Percentiles rank a stretch among this genome's conserved stretches.
Evolutionary conservation across 108 stramenopile species (phyloP).

Genomic region (Skeletonema tropicum): DNA sequence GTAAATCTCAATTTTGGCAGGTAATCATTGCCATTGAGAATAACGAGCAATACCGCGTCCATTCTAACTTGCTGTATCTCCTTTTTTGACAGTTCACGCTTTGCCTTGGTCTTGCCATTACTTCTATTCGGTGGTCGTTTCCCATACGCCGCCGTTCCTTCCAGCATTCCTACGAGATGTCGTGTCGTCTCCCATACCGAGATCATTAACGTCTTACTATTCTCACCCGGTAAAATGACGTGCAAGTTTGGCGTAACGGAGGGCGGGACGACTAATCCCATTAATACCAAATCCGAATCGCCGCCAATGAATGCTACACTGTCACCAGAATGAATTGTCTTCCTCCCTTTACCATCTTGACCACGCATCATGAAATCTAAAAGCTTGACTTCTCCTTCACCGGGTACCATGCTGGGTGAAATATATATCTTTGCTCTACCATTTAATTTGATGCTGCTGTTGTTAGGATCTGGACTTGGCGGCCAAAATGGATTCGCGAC

Average conservation of each 20-base stretch:
- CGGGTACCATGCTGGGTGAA: slow-evolving; percentile 72
- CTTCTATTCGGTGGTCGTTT: neutral
- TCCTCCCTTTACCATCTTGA: slow-evolving; percentile 1
- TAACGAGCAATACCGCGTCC: slow-evolving; percentile 78
- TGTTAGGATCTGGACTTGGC: neutral
- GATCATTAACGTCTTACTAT: slow-evolving; percentile 43
- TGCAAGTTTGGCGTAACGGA: slow-evolving; percentile 80
- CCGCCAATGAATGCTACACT: slow-evolving; percentile 82
- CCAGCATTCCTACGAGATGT: slow-evolving; percentile 42
- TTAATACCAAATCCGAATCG: slow-evolving; percentile 89
- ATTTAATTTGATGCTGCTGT: neutral
- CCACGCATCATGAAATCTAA: slow-evolving; percentile 77
- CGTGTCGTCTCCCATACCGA: slow-evolving; percentile 79
- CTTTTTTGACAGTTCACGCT: neutral
- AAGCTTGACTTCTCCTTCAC: slow-evolving; percentile 93
- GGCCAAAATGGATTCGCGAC: slow-evolving; percentile 43
- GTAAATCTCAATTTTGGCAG: slow-evolving; percentile 67
- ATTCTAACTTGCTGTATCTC: slow-evolving; percentile 52
- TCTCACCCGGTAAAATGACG: slow-evolving; percentile 64
- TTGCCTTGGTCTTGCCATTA: neutral
- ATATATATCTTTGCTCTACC: slow-evolving; percentile 68
- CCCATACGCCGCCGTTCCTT: slow-evolving; percentile 33
- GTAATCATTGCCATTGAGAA: slow-evolving; percentile 93
- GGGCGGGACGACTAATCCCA: slow-evolving; percentile 77
- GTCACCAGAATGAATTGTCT: slow-evolving; percentile 41